These are phyloP conservation scores for Akanthomyces muscarius DNA, from an alignment of 2,329 filamentous ascomycete species.

Conservation along the genomic window DNA sequence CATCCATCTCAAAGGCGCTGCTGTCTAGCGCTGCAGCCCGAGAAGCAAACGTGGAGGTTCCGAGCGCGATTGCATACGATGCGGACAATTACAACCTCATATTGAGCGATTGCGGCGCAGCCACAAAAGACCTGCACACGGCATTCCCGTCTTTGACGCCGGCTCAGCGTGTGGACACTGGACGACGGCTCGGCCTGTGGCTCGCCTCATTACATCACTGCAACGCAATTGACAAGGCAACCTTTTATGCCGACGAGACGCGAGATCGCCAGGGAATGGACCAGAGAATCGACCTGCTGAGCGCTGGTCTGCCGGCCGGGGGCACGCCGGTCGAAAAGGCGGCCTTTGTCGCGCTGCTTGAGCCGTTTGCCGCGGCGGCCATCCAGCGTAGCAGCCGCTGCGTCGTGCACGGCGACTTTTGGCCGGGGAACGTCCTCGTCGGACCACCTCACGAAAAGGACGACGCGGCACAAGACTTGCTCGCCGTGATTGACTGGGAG, in stretches of 20 bases:
- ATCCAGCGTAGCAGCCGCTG: background rate
- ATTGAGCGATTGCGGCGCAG: background rate
- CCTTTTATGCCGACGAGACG: background rate
- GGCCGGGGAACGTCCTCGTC: background rate
- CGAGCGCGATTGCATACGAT: background rate
- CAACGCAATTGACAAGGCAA: background rate
- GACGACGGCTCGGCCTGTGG: background rate
- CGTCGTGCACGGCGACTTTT: background rate
- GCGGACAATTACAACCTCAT: background rate
- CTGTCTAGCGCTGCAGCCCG: background rate
- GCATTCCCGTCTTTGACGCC: background rate
- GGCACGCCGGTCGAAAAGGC: background rate
- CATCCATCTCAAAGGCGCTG: background rate
- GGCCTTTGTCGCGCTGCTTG: background rate
- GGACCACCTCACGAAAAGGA: background rate
- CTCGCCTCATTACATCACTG: background rate
- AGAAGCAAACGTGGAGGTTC: background rate
- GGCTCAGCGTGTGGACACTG: background rate
- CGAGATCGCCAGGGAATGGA: background rate
- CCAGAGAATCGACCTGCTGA: background rate
- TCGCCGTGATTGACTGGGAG: constrained; percentile 5
- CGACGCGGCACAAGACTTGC: background rate
- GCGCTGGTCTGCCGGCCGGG: background rate
- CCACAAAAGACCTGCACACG: background rate
- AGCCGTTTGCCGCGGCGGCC: background rate